Evolutionary conservation across 768 basidiomycete species (phyloP).

Genomic region (Termitomyces heimii): DNA sequence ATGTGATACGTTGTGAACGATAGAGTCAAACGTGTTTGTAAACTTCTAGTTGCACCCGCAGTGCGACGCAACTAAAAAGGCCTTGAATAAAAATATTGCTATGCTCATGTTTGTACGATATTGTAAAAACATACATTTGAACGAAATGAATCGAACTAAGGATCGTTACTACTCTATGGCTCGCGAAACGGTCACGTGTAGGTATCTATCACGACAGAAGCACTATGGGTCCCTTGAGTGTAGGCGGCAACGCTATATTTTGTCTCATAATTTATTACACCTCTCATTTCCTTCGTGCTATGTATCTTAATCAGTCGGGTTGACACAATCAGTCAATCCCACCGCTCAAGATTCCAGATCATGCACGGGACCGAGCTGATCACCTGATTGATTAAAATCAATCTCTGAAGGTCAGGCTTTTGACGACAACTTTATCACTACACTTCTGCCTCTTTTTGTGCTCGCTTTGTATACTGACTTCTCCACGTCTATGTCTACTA

Average conservation of each 20-base stretch:
- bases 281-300: too few species aligned
- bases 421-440: not conserved
- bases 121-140: too few species aligned
- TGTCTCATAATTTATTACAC: too few species aligned
- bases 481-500: not conserved
- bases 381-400: slow-evolving; percentile 17
- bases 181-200: too few species aligned
- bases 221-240: slow-evolving; percentile 31
- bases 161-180: too few species aligned
- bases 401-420: not conserved
- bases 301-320: not conserved
- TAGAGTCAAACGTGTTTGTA: slow-evolving; percentile 57
- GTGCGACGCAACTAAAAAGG: too few species aligned
- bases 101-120: too few species aligned
- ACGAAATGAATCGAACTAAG: too few species aligned
- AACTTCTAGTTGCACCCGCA: too few species aligned
- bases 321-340: not conserved
- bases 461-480: not conserved
- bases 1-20: slow-evolving; percentile 51
- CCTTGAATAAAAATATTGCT: too few species aligned
- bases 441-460: not conserved
- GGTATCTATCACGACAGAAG: too few species aligned
- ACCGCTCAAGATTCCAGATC: not conserved
- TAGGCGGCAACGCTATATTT: slow-evolving; percentile 18
- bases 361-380: slow-evolving; percentile 1